Conservation (phyloP, 2,329 filamentous ascomycete genomes). For the Daldinia sp. region DNA sequence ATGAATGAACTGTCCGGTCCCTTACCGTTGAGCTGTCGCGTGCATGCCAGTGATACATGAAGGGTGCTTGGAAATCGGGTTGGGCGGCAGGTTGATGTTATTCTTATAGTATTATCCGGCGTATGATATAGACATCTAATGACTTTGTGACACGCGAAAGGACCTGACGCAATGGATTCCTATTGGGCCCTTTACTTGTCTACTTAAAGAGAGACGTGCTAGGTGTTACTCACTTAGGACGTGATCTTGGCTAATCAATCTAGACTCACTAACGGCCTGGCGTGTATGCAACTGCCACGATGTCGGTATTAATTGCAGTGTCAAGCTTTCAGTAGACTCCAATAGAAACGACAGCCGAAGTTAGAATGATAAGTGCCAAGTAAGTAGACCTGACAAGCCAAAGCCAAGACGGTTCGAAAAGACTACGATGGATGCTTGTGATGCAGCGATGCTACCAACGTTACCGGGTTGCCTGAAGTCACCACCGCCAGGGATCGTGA, state of each 20-base stretch:
- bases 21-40: constrained; percentile 12
- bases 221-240: constrained; percentile 27
- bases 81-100: constrained; percentile 5
- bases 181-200: constrained; percentile 27
- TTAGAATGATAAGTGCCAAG: constrained; percentile 39
- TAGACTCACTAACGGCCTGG: constrained; percentile 27
- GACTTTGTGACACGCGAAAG: constrained; percentile 26
- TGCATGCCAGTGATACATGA: constrained; percentile 4
- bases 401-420: constrained; percentile 36
- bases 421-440: constrained; percentile 22
- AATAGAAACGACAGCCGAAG: constrained; percentile 32
- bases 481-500: constrained; percentile 40
- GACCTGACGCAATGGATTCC: constrained; percentile 22
- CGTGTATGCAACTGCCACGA: constrained; percentile 42
- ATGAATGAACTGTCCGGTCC: constrained; percentile 1
- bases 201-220: constrained; percentile 17
- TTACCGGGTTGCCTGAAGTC: constrained; percentile 24
- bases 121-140: constrained; percentile 3
- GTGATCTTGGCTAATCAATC: constrained; percentile 41
- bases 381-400: constrained; percentile 37
- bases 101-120: constrained; percentile 5
- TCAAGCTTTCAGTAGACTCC: constrained; percentile 40
- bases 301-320: constrained; percentile 41
- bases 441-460: constrained; percentile 11
- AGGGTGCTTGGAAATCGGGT: neutral